Conservation (phyloP, 2,329 filamentous ascomycete species). For the Waltergamsia citrina region DNA sequence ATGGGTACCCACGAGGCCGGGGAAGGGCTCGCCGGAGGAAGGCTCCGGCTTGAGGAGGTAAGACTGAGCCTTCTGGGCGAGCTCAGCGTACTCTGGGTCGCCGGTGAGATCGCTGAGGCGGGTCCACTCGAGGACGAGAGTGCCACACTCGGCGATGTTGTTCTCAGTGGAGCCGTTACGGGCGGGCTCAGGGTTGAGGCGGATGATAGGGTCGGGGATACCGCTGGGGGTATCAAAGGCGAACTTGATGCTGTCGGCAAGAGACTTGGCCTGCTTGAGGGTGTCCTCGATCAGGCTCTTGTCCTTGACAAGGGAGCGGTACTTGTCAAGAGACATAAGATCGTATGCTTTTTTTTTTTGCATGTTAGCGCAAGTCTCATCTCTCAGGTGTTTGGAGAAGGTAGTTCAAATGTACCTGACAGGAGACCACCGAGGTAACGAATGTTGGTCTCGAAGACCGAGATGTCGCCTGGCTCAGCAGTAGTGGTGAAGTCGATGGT, state of each 20-base stretch:
- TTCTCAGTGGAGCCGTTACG: constrained; percentile 47
- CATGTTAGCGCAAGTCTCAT: constrained; percentile 4
- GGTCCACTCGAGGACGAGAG: constrained; percentile 77
- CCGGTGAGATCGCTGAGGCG: constrained; percentile 68
- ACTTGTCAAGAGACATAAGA: constrained; percentile 56
- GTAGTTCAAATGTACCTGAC: constrained; percentile 46
- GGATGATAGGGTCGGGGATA: constrained; percentile 61
- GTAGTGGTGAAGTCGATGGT: constrained; percentile 62
- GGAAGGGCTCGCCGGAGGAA: constrained; percentile 52
- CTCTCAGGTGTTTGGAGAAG: too few relatives aligned
- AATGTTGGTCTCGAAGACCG: constrained; percentile 85
- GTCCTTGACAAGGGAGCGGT: constrained; percentile 35
- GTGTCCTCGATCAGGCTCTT: constrained; percentile 44
- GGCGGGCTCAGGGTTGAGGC: constrained; percentile 41
- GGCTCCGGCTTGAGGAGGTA: constrained; percentile 57
- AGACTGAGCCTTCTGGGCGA: constrained; percentile 58
- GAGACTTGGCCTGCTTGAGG: constrained; percentile 54
- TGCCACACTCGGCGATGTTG: constrained; percentile 68
- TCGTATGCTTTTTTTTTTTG: constrained; percentile 53
- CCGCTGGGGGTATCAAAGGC: constrained; percentile 71
- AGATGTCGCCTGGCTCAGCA: constrained; percentile 39
- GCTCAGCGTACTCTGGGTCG: constrained; percentile 52
- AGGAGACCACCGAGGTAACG: constrained; percentile 76
- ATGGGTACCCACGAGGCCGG: constrained; percentile 62
- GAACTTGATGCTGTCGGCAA: constrained; percentile 66